phyloP scores from a whole-genome alignment of 2,329 filamentous ascomycete species.

The Stagonosporopsis chrysanthemi region DNA sequence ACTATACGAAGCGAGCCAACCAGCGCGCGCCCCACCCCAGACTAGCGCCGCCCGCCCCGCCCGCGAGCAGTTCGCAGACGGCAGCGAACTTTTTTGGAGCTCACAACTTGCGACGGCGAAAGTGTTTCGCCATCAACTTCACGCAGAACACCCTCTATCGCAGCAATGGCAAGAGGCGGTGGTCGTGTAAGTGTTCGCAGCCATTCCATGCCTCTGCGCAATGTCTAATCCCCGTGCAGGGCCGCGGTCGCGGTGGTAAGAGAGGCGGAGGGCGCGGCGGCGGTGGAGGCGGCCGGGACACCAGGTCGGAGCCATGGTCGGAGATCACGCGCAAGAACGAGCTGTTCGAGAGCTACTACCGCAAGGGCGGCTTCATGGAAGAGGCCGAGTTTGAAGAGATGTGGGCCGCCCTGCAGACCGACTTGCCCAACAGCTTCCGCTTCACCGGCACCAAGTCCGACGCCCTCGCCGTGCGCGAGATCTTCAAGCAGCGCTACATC shows the following conservation, averaged over 20 bases:
- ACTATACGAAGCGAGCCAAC: constrained; percentile 20
- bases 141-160: constrained; percentile 18
- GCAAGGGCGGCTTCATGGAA: constrained; percentile 72
- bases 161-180: constrained; percentile 40
- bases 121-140: constrained; percentile 14
- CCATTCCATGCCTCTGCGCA: constrained; percentile 2
- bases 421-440: constrained; percentile 95
- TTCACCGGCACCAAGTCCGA: constrained; percentile 97
- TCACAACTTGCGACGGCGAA: constrained; percentile 32
- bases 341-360: constrained; percentile 84
- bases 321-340: constrained; percentile 81
- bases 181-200: constrained; percentile 35
- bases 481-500: constrained; percentile 86
- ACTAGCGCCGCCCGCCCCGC: background rate
- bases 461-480: constrained; percentile 88
- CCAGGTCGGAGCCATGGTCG: constrained; percentile 48
- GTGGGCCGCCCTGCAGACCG: constrained; percentile 82
- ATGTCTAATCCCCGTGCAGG: constrained; percentile 30
- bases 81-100: constrained; percentile 35
- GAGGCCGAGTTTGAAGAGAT: constrained; percentile 81
- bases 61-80: background rate
- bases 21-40: background rate
- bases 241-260: constrained; percentile 43
- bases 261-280: constrained; percentile 39
- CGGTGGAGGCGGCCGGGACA: constrained; percentile 40